These are phyloP conservation scores for Candida coleopterorum DNA, from an alignment of 805 yeast species.

Conservation along the genomic window DNA sequence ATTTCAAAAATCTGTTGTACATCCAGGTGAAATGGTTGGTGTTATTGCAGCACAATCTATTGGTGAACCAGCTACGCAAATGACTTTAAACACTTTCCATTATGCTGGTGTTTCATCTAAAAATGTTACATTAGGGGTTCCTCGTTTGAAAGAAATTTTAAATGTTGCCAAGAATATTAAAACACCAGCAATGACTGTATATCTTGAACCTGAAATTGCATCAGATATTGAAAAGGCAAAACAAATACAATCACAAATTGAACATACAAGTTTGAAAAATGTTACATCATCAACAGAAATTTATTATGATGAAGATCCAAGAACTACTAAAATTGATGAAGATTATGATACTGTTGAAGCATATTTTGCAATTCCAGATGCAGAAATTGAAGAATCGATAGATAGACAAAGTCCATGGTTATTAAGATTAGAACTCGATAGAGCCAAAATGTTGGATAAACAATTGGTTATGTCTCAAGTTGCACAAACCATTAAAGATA, in stretches of 20 bases:
- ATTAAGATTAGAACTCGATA: slow-evolving; percentile 91
- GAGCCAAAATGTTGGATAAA: slow-evolving; percentile 98
- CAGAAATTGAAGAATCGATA: slow-evolving; percentile 87
- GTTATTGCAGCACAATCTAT: slow-evolving; percentile 96
- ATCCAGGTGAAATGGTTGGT: slow-evolving; percentile 99
- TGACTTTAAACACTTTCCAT: slow-evolving; percentile 97
- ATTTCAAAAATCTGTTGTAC: slow-evolving; percentile 85
- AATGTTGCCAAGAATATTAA: slow-evolving; percentile 97
- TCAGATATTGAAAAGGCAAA: slow-evolving; percentile 91
- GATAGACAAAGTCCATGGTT: slow-evolving; percentile 98
- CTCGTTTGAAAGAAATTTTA: slow-evolving; percentile 95
- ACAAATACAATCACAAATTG: slow-evolving; percentile 92
- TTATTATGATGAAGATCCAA: slow-evolving; percentile 97
- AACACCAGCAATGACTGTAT: slow-evolving; percentile 99
- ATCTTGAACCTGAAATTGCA: slow-evolving; percentile 73
- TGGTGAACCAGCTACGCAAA: slow-evolving; percentile 98
- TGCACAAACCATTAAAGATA: slow-evolving; percentile 88
- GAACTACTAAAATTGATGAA: slow-evolving; percentile 92
- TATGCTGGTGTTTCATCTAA: slow-evolving; percentile 97
- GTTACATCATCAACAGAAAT: slow-evolving; percentile 98
- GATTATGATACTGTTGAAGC: slow-evolving; percentile 97
- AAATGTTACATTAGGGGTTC: slow-evolving; percentile 95
- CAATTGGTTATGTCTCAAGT: slow-evolving; percentile 98
- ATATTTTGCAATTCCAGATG: slow-evolving; percentile 96
- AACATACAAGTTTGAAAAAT: slow-evolving; percentile 90